These are phyloP conservation scores for Torulaspora pretoriensis DNA, from an alignment of 1,139 yeast genomes.

Conservation along the genomic window DNA sequence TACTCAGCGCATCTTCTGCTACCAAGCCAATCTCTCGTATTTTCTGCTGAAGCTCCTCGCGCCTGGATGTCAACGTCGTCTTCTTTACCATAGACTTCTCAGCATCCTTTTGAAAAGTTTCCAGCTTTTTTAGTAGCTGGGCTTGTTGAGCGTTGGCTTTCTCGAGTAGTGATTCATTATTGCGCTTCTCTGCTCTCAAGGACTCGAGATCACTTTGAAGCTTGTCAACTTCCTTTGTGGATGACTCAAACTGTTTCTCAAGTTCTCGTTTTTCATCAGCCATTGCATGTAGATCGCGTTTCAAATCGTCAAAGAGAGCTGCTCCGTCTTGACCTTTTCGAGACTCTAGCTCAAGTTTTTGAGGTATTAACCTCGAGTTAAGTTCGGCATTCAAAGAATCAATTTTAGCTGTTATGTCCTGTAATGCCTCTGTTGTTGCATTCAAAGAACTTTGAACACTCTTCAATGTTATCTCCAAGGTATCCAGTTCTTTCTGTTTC, in stretches of 20 bases:
- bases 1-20: conserved; percentile 77
- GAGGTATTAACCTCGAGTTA: conserved; percentile 49
- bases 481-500: conserved; percentile 44
- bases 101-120: conserved; percentile 57
- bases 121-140: conserved; percentile 51
- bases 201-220: conserved; percentile 31
- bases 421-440: conserved; percentile 42
- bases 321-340: conserved; percentile 23
- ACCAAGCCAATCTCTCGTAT: conserved; percentile 81
- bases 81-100: conserved; percentile 66
- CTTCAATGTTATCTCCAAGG: conserved; percentile 42
- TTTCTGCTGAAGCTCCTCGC: conserved; percentile 68
- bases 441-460: conserved; percentile 43
- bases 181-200: conserved; percentile 30
- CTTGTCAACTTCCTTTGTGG: conserved; percentile 38
- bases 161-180: conserved; percentile 43
- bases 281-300: conserved; percentile 38
- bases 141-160: conserved; percentile 58
- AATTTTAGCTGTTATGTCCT: conserved; percentile 49
- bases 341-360: conserved; percentile 28
- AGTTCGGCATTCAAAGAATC: conserved; percentile 56
- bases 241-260: conserved; percentile 31
- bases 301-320: conserved; percentile 23
- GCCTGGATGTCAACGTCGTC: conserved; percentile 54
- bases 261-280: conserved; percentile 21